Evolutionary conservation across 169 alveolate species (phyloP).

Genomic region (Cryptosporidium sp.): DNA sequence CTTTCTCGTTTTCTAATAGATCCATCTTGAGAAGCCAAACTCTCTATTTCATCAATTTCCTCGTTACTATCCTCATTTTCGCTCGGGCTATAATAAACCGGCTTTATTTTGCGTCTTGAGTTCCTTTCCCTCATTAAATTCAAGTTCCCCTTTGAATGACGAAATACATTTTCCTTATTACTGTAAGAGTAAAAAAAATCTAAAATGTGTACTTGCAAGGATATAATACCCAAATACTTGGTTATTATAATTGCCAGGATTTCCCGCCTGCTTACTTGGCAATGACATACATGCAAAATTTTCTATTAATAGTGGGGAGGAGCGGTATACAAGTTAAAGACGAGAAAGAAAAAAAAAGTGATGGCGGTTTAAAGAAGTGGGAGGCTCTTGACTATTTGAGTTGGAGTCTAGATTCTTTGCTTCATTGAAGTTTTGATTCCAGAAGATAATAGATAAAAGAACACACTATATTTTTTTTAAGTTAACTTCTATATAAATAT

Average conservation of each 20-base stretch:
- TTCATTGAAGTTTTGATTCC: background rate
- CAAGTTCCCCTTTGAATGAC: background rate
- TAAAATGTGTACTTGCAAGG: background rate
- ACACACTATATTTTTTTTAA: too few relatives aligned
- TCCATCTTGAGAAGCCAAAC: conserved; percentile 1
- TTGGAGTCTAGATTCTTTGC: too few relatives aligned
- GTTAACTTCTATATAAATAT: too few relatives aligned
- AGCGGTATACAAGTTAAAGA: background rate
- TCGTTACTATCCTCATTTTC: conserved; percentile 17
- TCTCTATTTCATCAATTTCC: conserved; percentile 19
- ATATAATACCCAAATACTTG: background rate
- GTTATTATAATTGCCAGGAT: background rate
- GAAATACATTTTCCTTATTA: conserved; percentile 2
- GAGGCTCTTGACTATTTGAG: background rate
- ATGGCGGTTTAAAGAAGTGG: background rate
- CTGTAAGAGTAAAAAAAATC: background rate
- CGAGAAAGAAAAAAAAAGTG: background rate
- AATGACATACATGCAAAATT: background rate
- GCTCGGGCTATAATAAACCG: background rate
- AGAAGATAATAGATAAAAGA: too few relatives aligned
- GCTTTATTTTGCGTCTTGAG: background rate
- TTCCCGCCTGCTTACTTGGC: background rate
- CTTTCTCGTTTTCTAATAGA: background rate
- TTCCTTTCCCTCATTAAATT: conserved; percentile 12
- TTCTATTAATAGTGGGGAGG: background rate